Base-by-base conservation (phyloP, 371 early-diverging fungal genomes). In the Rhizopus sp. region DNA sequence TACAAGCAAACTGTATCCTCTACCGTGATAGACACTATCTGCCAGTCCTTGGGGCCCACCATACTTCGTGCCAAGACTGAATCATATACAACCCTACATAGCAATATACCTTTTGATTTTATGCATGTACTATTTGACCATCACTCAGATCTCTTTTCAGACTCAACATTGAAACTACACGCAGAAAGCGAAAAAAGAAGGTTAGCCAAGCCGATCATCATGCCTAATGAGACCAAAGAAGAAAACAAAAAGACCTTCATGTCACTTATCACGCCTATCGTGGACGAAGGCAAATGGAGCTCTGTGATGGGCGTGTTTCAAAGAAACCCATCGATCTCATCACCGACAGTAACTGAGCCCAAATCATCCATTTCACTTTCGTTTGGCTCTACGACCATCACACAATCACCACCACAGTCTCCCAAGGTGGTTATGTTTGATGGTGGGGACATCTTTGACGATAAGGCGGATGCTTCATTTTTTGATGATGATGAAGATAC, bases 31-130 rank as follows among this genome's bases (percentile, higher is more conserved):
- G 35, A 57, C 7, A 50, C 39, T 5, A 68, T 81, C 17, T 53
- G 77, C 12, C 83, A 81, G 41, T 70, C 80, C 1, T 64, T 86
- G 42, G 88, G 88, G 0, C 73, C 80, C 3, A 75, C 77, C 23
- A 61, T 88, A n/a, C 64, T 88, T 50, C 77, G 85, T n/a, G 72
- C 83, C 9, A 68, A 74, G 10, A 55, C 62, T 12, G 82, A 82
- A 32, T 75, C 83, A 3, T 69, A 73, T 15, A 70, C 77, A 9
- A 83, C 78, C 3, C 44, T 85, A 35, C 80, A 79, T 32, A 87
- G 84, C 49, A 73, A 73, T 23, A 75, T 83, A 3, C 83, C 85
- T 3, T 61, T 60, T 10, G 58, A 72, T 13, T 70, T 86, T 58
- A 59, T 77, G 29, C 70, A 71, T 6, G 84, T 83, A 29, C 65